Evolutionary conservation across 306 rosid genomes (phyloP), one percentile per base, ranked within the genome.

Genomic region (Carpinus fangiana): DNA sequence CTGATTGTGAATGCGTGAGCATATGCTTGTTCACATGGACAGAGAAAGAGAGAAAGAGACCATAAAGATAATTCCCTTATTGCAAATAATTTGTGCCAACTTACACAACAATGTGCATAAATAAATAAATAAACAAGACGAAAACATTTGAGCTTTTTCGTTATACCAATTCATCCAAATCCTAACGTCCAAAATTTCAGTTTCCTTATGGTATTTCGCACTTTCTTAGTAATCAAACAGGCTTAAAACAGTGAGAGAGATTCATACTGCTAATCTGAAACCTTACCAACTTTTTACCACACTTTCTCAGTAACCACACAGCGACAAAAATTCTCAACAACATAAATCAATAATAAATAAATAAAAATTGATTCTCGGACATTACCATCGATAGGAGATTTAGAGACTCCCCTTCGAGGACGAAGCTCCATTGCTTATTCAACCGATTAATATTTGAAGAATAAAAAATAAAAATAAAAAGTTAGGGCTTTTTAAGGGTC

Each of bases 391-490:
- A 48, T 11, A 1, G 52, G 3, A 5, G 73, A 36, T 21, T 26
- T 31, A 54, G 88, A 26, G 17, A 34, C 31, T 31, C 56, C 46
- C 17, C 74, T 69, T 56, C 82, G 91, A 71, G 91, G 78, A 87
- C 92, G 92, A 70, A 87, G 91, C 82, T 87, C 87, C 95, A 88
- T 90, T 76, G 79, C 51, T 34, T 36, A 8, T 38, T 38, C 72
- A 17, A 34, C 28, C 13, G 18, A 66, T 8, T n/a, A 66, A 36
- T 23, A 23, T 10, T 6, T 21, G 8, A 3, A 10, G 3, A 21
- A n/a, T n/a, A 59, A 21, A 8, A 66, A 7, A 3, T 6, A 53
- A 59, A n/a, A 23, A 23, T 23, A 23, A 23, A 23, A 55, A 57
- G 6, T 78, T 81, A 81, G 88, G 83, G 81, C 68, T 84, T 78